A percentile compares a stretch with the other conserved stretches of the same genome.
Conservation (phyloP, 345 rosid genomes). For the Pseudoturritis turrita region DNA sequence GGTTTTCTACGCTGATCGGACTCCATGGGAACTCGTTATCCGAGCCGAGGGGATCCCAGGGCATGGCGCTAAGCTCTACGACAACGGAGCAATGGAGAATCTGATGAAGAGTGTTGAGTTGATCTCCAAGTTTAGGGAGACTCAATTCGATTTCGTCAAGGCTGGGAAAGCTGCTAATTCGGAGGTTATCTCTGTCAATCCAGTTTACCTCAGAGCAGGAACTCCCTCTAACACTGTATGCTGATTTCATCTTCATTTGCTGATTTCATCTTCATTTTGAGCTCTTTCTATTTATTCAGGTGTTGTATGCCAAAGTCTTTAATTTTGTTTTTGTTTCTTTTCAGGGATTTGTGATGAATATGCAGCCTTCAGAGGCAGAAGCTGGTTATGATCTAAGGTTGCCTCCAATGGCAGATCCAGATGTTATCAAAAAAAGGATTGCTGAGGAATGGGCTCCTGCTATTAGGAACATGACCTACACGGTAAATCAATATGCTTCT, state of each 20-base stretch:
- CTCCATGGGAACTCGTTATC: constrained; percentile 57
- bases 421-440: constrained; percentile 54
- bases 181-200: constrained; percentile 82
- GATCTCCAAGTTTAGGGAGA: constrained; percentile 61
- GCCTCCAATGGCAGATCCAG: constrained; percentile 74
- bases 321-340: neutral
- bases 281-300: too few relatives aligned
- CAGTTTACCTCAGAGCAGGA: constrained; percentile 82
- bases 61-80: constrained; percentile 78
- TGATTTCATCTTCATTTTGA: neutral
- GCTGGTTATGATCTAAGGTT: constrained; percentile 83
- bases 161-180: constrained; percentile 62
- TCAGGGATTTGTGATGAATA: constrained; percentile 86
- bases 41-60: constrained; percentile 66
- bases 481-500: constrained; percentile 34
- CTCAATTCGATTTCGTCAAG: constrained; percentile 69
- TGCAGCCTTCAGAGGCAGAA: constrained; percentile 95
- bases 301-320: too few relatives aligned
- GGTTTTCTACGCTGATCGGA: constrained; percentile 72
- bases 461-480: constrained; percentile 62
- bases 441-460: constrained; percentile 90
- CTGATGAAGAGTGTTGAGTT: constrained; percentile 78
- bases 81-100: constrained; percentile 84
- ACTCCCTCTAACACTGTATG: constrained; percentile 63
- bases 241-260: too few relatives aligned